Conservation (phyloP, 441 rosid species). For the Lepidium campestre region DNA sequence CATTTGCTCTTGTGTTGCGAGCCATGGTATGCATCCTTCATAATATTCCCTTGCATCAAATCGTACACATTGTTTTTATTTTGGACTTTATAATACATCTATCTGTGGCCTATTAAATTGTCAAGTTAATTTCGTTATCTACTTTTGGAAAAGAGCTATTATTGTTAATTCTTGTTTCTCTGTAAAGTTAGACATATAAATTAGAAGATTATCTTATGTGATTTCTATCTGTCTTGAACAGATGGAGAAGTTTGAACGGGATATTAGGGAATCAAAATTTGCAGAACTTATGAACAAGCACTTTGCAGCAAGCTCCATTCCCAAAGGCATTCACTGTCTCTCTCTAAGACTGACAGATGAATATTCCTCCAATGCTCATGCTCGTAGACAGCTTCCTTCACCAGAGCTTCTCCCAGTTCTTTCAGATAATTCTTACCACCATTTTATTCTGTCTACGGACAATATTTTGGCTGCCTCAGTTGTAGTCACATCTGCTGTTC, state of each 20-base stretch:
- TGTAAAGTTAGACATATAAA: background rate
- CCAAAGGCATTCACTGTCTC: constrained; percentile 96
- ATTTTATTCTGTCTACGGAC: constrained; percentile 83
- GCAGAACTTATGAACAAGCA: constrained; percentile 95
- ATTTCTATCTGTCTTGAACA: constrained; percentile 28
- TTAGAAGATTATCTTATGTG: constrained; percentile 2
- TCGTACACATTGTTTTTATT: background rate
- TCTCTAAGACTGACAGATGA: constrained; percentile 91
- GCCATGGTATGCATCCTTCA: constrained; percentile 66
- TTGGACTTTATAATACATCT: background rate
- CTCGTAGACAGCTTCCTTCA: constrained; percentile 95
- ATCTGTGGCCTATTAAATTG: background rate
- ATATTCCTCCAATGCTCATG: constrained; percentile 97
- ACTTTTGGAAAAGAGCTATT: background rate
- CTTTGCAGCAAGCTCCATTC: constrained; percentile 97
- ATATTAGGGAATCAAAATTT: constrained; percentile 83
- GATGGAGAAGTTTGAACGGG: constrained; percentile 92
- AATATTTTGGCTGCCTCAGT: constrained; percentile 98
- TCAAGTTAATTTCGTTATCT: background rate
- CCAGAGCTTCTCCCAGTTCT: constrained; percentile 94
- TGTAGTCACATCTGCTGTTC: constrained; percentile 83
- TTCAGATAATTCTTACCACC: constrained; percentile 84
- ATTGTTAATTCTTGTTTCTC: background rate
- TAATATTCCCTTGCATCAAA: background rate
- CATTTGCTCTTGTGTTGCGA: constrained; percentile 70